Evolutionary conservation across 1,139 yeast species (phyloP), one percentile per base, ranked within the genome.

Genomic region (Yamadazyma taylorii): DNA sequence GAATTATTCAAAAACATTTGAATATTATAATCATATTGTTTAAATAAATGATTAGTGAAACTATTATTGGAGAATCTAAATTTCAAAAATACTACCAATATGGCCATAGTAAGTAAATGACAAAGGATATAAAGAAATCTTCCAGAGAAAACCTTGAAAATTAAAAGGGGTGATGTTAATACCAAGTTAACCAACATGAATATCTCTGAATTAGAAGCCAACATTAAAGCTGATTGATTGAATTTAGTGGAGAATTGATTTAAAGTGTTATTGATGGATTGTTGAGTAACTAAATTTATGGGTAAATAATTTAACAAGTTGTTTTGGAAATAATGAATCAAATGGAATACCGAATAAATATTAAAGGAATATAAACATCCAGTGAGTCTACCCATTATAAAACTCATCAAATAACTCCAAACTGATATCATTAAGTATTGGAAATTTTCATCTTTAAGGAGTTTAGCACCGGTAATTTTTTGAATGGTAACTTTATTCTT

Each of bases 271-370:
- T 53, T 58, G 29, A 59, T 38, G 5, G 33, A 26, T 35, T 59
- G 61, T 42, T 61, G 60, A 6, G 41, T 24, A 6, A 42, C 41
- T 12, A 58, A 35, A 12, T 45, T 39, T 11, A 55, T 33, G 8
- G 64, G 55, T 14, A 54, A 47, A 12, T 52, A 44, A 10, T 46
- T 42, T 30, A 62, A 50, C 25, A 62, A 42, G 37, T 60, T 56
- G 32, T 53, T 48, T 36, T 69, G 73, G 53, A 76, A 69, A 56
- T 79, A 80, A 26, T 69, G 66, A 43, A 78, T 56, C 17, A 73
- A 60, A 57, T 80, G 85, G 63, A 80, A 80, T 3, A 75, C 43
- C 1, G 83, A 75, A 55, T 71, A 80, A n/a, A 79, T 73, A 3
- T 69, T 63, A 42, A 76, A 79, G 21, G 84, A 73, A 50, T 74